Base-by-base conservation (phyloP, 225 moss, liverwort and hornwort species). In the Antitrichia curtipendula region DNA sequence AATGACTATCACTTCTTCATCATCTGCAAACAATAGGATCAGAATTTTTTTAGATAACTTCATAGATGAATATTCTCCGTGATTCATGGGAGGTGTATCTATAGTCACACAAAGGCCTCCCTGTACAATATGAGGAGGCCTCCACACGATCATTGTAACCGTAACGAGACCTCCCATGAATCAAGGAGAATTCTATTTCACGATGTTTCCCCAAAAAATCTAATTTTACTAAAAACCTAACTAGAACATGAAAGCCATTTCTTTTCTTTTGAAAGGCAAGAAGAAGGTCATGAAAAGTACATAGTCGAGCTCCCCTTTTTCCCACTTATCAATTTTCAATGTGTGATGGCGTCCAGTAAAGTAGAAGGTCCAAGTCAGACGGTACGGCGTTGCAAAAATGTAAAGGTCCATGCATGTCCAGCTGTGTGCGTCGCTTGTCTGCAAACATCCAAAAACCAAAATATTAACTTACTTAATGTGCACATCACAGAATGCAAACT, bases 351-450 rank as follows among this genome's bases (percentile, higher is more conserved):
- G 92, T 64, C 83, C 88, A 75, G 87, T 93, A 63, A 94, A 94
- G 86, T 94, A 94, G 75, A 91, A 94, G 78, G 87, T 90, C 92
- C 93, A 94, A 56, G 92, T 94, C 82, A 94, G 87, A 64, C 92
- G 91, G 52, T 92, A 94, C 36, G 94, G 93, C 34, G 94, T 93
- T 57, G 93, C 94, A 87, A 94, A 93, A 34, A 94, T 87, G 82
- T 94, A 94, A 29, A 94, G 84, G 65, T 93, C 94, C 92, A 93
- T 75, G 93, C 94, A 93, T 31, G 93, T 94, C 93, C 93, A 94
- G 81, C 92, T 94, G 84, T 93, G 91, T 52, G 94, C 92, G 12
- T 88, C 87, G 54, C 89, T 90, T 34, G 94, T 92, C 94, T 94
- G 89, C 91, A 87, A 78, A 81, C 80, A 61, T 32, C n/a, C n/a